Percentiles rank a stretch among this genome's conserved stretches.
Evolutionary conservation across 352 stramenopile species (phyloP).

Genomic region (Pythium rishiriense): DNA sequence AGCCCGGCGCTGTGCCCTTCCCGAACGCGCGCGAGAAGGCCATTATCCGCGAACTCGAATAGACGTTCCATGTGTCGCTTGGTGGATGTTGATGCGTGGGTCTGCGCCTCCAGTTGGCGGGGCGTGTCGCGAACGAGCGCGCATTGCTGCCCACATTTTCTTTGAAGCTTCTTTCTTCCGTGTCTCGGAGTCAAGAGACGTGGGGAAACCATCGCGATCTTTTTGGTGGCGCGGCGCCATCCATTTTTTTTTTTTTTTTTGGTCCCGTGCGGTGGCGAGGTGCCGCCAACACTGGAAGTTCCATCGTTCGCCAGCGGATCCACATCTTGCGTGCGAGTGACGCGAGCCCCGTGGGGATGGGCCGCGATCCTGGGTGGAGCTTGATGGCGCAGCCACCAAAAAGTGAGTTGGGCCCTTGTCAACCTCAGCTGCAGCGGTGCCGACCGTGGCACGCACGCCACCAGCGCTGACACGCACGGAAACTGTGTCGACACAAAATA

Average conservation of each 20-base stretch:
- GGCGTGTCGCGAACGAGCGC: not conserved
- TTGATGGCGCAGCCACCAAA: not conserved
- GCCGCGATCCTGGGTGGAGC: not conserved
- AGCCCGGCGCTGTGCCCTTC: constrained; percentile 70
- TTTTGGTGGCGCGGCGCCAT: not conserved
- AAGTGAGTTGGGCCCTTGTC: not conserved
- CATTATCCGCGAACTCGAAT: constrained; percentile 81
- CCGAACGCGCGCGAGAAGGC: constrained; percentile 74
- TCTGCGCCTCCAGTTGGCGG: not conserved
- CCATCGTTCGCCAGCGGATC: constrained; percentile 18
- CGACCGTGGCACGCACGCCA: constrained; percentile 6
- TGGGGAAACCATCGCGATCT: not conserved
- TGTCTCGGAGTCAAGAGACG: not conserved
- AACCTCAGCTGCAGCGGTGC: not conserved
- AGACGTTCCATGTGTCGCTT: constrained; percentile 27
- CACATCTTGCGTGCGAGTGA: constrained; percentile 19
- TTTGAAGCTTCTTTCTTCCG: not conserved
- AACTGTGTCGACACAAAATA: not conserved
- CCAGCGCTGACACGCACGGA: not conserved
- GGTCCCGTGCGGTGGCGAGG: too few species aligned
- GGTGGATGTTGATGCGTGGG: not conserved
- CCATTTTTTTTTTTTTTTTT: not conserved
- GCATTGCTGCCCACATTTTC: not conserved
- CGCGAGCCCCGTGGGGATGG: constrained; percentile 12
- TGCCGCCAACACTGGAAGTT: not conserved